Evolutionary conservation across 768 basidiomycete genomes (phyloP).

Genomic region (Tulasnella sp.): DNA sequence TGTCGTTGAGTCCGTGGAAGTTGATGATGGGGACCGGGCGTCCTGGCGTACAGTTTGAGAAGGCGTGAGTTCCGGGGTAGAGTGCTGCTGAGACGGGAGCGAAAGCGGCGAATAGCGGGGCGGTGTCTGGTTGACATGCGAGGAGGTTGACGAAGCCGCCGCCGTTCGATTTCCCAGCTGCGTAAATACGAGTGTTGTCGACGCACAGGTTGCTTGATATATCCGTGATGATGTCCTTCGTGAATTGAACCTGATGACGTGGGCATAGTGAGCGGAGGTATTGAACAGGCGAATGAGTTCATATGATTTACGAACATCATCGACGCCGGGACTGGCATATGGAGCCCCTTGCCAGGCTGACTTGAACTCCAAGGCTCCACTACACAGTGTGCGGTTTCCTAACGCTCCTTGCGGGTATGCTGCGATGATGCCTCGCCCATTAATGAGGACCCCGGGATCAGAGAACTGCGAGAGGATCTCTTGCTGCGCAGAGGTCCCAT

Average conservation of each 20-base stretch:
- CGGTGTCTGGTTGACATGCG: slow-evolving; percentile 20
- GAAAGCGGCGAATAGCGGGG: slow-evolving; percentile 22
- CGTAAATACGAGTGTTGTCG: slow-evolving; percentile 19
- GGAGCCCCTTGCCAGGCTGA: slow-evolving; percentile 2
- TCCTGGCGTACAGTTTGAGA: slow-evolving; percentile 17
- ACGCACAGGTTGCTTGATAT: slow-evolving; percentile 19
- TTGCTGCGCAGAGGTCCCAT: background rate
- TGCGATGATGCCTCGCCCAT: slow-evolving; percentile 1
- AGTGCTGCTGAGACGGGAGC: slow-evolving; percentile 21
- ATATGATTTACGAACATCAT: slow-evolving; percentile 3
- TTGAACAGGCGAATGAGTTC: background rate
- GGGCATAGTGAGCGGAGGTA: background rate
- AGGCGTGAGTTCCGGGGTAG: slow-evolving; percentile 21
- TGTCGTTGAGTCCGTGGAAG: slow-evolving; percentile 22
- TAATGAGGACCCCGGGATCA: background rate
- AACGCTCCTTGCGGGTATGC: slow-evolving; percentile 8
- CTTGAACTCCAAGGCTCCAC: background rate
- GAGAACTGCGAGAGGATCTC: slow-evolving; percentile 6
- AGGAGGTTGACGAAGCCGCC: slow-evolving; percentile 23
- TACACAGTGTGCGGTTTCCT: background rate
- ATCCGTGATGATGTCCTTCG: slow-evolving; percentile 21
- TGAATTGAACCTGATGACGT: slow-evolving; percentile 21
- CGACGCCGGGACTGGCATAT: background rate
- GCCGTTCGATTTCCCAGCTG: slow-evolving; percentile 23
- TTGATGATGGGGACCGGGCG: slow-evolving; percentile 20